A percentile compares a stretch with the other conserved stretches of the same genome.
These are phyloP conservation scores for Cotoneaster glaucophyllus DNA, from an alignment of 306 rosid species.

Conservation along the genomic window DNA sequence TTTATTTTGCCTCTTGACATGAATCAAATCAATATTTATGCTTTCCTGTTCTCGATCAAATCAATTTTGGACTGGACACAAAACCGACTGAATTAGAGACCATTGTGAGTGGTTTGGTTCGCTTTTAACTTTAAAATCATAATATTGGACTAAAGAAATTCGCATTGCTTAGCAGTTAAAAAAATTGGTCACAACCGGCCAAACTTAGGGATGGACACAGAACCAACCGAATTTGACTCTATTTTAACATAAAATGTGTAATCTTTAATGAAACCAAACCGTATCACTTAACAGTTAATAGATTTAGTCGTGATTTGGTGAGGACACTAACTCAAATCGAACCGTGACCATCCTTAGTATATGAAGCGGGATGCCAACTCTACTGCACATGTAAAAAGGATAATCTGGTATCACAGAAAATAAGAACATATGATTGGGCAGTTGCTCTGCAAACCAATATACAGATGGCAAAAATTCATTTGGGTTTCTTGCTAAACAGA, in stretches of 20 bases:
- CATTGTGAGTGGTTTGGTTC: not conserved
- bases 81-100: too few relatives aligned
- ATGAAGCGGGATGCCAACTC: too few relatives aligned
- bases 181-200: too few relatives aligned
- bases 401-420: not conserved
- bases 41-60: not conserved
- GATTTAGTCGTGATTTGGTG: not conserved
- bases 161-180: not conserved
- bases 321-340: not conserved
- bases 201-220: too few relatives aligned
- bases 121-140: not conserved
- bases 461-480: not conserved
- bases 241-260: too few relatives aligned
- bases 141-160: too few relatives aligned
- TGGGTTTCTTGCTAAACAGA: constrained; percentile 2
- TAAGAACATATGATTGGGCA: not conserved
- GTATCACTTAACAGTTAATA: too few relatives aligned
- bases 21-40: not conserved
- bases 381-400: not conserved
- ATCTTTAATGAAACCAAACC: too few relatives aligned
- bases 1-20: not conserved
- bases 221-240: too few relatives aligned
- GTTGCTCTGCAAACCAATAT: not conserved
- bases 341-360: too few relatives aligned
- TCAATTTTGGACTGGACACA: not conserved